phyloP scores from a whole-genome alignment of 1,284 basidiomycete genomes.

The Ceratobasidium sp. region DNA sequence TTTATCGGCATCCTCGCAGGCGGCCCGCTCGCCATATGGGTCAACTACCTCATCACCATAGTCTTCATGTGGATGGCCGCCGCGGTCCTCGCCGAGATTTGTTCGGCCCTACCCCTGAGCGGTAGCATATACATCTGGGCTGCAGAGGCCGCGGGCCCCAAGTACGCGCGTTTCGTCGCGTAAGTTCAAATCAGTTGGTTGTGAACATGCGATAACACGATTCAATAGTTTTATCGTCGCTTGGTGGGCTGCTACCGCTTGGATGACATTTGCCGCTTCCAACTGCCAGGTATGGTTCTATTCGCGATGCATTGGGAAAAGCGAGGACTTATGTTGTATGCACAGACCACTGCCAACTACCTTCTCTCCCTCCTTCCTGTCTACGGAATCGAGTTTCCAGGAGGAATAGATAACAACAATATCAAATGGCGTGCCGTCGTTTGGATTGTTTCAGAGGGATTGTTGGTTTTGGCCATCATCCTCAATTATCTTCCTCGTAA shows the following conservation, averaged over 20 bases:
- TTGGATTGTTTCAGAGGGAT: conserved; percentile 77
- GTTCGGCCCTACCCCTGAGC: conserved; percentile 82
- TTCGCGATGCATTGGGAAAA: neutral
- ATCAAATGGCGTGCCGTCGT: conserved; percentile 83
- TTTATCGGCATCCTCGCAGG: conserved; percentile 84
- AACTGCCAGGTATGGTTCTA: conserved; percentile 72
- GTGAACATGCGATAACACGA: neutral
- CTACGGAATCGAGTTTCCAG: conserved; percentile 79
- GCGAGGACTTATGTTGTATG: neutral
- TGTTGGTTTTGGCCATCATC: conserved; percentile 71
- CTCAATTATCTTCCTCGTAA: conserved; percentile 83
- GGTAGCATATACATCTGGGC: conserved; percentile 93
- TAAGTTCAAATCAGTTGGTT: neutral
- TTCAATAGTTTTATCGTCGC: conserved; percentile 73
- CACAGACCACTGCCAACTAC: conserved; percentile 83
- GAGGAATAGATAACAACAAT: conserved; percentile 70
- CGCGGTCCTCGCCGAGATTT: conserved; percentile 83
- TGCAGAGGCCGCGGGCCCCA: conserved; percentile 84
- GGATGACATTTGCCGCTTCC: conserved; percentile 87
- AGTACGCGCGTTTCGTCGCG: conserved; percentile 78
- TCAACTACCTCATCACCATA: conserved; percentile 70
- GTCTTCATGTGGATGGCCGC: conserved; percentile 87
- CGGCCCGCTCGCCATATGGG: conserved; percentile 76
- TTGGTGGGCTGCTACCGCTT: conserved; percentile 88
- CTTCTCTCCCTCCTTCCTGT: conserved; percentile 81